Percentiles rank a stretch among this genome's conserved stretches.
phyloP scores from a whole-genome alignment of 2,329 filamentous ascomycete species.

The Meredithiella fracta region DNA sequence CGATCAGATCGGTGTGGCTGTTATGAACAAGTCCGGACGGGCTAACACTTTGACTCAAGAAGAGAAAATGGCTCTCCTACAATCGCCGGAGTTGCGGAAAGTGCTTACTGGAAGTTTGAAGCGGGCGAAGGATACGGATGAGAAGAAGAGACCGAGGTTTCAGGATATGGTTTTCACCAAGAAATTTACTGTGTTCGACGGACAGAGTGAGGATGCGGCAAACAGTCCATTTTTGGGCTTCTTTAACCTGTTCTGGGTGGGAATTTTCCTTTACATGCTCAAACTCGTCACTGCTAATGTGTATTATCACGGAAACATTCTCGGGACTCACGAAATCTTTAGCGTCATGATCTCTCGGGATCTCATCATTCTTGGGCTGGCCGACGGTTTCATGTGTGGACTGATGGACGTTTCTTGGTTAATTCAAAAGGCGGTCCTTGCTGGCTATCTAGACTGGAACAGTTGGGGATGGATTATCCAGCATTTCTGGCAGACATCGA shows the following conservation, averaged over 20 bases:
- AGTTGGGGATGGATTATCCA: conserved; percentile 56
- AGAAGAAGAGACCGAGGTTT: conserved; percentile 17
- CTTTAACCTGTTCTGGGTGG: conserved; percentile 64
- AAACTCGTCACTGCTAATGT: conserved; percentile 54
- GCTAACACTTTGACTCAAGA: conserved; percentile 17
- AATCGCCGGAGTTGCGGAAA: conserved; percentile 10
- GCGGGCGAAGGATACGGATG: conserved; percentile 14
- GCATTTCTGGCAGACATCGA: conserved; percentile 54
- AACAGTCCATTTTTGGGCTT: conserved; percentile 64
- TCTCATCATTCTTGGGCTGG: conserved; percentile 38
- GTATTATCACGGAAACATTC: conserved; percentile 46
- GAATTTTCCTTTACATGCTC: conserved; percentile 47
- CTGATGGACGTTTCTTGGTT: conserved; percentile 48
- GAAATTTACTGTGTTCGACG: conserved; percentile 59
- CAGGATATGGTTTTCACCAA: conserved; percentile 49
- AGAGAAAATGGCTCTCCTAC: conserved; percentile 7
- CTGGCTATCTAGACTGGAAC: conserved; percentile 51
- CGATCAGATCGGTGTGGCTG: conserved; percentile 15
- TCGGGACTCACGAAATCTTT: conserved; percentile 58
- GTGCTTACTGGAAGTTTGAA: conserved; percentile 7
- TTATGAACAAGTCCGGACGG: conserved; percentile 12
- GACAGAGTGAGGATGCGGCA: conserved; percentile 46
- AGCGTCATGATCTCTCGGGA: conserved; percentile 45
- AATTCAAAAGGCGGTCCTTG: conserved; percentile 43
- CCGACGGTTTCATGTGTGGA: conserved; percentile 53